Percentiles rank a stretch among this genome's conserved stretches.
phyloP scores from a whole-genome alignment of 2,329 filamentous ascomycete species.

The Xylariomycetidae sp. region DNA sequence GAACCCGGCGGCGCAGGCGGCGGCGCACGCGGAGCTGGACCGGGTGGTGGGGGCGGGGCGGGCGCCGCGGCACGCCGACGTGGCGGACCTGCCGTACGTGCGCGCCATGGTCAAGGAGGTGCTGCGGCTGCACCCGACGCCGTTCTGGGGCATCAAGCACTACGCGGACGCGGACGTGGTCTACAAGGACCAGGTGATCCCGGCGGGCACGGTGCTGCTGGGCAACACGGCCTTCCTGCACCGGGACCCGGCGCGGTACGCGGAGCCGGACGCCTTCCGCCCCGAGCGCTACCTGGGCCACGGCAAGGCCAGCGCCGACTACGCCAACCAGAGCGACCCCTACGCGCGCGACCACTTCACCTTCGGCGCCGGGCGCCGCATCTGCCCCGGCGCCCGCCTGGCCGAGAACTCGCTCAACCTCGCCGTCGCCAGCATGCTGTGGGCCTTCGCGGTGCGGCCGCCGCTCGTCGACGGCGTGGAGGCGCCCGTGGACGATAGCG shows the following conservation, averaged over 20 bases:
- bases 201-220: constrained; percentile 34
- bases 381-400: constrained; percentile 41
- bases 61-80: constrained; percentile 24
- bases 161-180: constrained; percentile 37
- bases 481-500: constrained; percentile 2
- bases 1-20: constrained; percentile 24
- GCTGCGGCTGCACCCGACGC: constrained; percentile 16
- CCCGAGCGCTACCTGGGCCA: constrained; percentile 14
- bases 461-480: constrained; percentile 8
- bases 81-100: constrained; percentile 26
- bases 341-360: constrained; percentile 33
- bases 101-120: constrained; percentile 27
- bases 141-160: constrained; percentile 32
- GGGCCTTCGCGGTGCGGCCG: constrained; percentile 3
- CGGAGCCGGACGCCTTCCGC: constrained; percentile 10
- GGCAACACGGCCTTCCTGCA: constrained; percentile 25
- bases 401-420: constrained; percentile 36
- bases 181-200: constrained; percentile 39
- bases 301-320: constrained; percentile 12
- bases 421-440: constrained; percentile 9
- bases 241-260: constrained; percentile 15
- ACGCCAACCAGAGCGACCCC: constrained; percentile 19
- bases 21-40: constrained; percentile 37
- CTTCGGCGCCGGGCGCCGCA: constrained; percentile 37
- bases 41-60: constrained; percentile 27